Evolutionary conservation across 306 rosid species (phyloP), one percentile per base, ranked within the genome.

Genomic region (Fagus crenata): DNA sequence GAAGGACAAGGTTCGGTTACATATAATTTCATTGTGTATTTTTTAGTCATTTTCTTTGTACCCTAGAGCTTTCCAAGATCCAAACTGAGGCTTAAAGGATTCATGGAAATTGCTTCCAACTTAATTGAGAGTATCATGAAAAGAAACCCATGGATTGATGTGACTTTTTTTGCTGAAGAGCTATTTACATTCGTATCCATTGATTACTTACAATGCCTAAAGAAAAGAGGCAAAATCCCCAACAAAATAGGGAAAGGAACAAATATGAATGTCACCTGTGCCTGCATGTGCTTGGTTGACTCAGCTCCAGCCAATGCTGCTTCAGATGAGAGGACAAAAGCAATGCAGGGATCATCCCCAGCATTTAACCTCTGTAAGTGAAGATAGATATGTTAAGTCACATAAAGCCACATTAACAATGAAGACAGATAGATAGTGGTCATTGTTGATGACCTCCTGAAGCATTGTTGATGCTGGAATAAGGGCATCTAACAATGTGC

Each of bases 401-500:
- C 79, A 56, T 14, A 82, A 72, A 14, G 40, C 71, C 81, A 37
- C 40, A 41, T 64, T n/a, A 75, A 49, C 75, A 55, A 82, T 8
- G 17, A 81, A 74, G 39, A 75, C 61, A 67, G 68, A 75, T 39
- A 35, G 49, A 82, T 49, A 69, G 46, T 22, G 46, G 73, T 49
- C 61, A 73, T 37, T 40, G 65, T 65, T 32, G 5, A 53, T 6
- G 42, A 90, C 99, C 99, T 92, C 91, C 82, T 84, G 87, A 74
- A 95, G 97, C 74, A 84, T 84, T 7, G 83, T 64, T 13, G 79
- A 89, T 60, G 99, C 99, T 31, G 99, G 98, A 81, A 95, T 89
- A 51, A 95, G 92, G 72, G 99, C 93, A 75, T 95, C 99, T 75
- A 95, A 86, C 88, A 95, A 69, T 74, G 99, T 95, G 77, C 99